Evolutionary conservation across 2,329 filamentous ascomycete species (phyloP).

Genomic region (Xylaria sp.): DNA sequence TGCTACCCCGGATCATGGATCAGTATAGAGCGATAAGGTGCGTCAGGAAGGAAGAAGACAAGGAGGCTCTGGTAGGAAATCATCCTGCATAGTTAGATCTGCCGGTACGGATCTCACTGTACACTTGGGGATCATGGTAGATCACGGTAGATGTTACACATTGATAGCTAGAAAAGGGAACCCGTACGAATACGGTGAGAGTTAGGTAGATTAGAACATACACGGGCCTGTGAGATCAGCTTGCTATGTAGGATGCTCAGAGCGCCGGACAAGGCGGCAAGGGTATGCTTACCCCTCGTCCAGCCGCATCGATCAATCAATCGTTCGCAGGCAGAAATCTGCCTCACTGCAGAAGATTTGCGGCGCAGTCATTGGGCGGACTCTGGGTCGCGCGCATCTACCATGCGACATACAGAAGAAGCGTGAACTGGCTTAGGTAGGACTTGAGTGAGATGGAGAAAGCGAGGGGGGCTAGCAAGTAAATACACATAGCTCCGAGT

Average conservation of each 20-base stretch:
- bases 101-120: neutral
- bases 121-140: neutral
- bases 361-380: too few species aligned
- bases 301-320: neutral
- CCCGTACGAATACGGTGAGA: neutral
- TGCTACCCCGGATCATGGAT: neutral
- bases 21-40: neutral
- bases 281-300: neutral
- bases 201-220: neutral
- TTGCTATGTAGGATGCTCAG: neutral
- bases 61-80: neutral
- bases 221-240: too few species aligned
- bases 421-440: neutral
- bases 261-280: neutral
- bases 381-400: too few species aligned
- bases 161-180: neutral
- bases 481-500: neutral
- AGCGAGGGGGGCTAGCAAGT: neutral
- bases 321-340: neutral
- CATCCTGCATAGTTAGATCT: neutral
- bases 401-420: neutral
- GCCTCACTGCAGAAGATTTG: too few species aligned
- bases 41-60: neutral
- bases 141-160: neutral
- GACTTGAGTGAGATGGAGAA: neutral